These are phyloP conservation scores for Chaetomiaceae sp. DNA, from an alignment of 2,329 filamentous ascomycete genomes.

Conservation along the genomic window DNA sequence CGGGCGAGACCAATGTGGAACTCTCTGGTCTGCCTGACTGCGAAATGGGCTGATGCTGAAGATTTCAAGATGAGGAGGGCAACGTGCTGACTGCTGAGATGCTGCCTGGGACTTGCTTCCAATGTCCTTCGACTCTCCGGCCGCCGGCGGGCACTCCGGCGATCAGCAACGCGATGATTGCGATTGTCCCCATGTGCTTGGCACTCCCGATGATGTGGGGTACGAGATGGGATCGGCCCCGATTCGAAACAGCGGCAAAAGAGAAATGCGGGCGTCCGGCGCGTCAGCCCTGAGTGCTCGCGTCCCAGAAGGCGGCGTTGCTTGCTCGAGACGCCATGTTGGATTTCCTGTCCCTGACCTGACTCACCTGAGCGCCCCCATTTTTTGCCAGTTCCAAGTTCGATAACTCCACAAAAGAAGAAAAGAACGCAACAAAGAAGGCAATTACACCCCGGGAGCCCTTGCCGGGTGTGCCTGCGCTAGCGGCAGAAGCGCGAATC, in stretches of 20 bases:
- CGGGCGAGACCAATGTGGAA: not conserved
- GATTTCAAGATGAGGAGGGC: too few relatives aligned
- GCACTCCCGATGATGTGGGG: not conserved
- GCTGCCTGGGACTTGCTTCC: not conserved
- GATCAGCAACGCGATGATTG: too few relatives aligned
- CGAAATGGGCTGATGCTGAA: not conserved
- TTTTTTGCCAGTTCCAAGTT: not conserved
- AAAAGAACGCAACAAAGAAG: not conserved
- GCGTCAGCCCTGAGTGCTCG: too few relatives aligned
- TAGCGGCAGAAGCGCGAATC: conserved; percentile 9
- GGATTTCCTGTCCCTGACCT: too few relatives aligned
- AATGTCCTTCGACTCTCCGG: too few relatives aligned
- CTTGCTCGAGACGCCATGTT: too few relatives aligned
- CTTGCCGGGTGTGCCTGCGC: not conserved
- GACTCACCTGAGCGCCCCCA: not conserved
- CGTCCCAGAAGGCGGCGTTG: too few relatives aligned
- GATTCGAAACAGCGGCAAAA: too few relatives aligned
- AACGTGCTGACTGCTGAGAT: too few relatives aligned
- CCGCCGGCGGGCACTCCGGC: too few relatives aligned
- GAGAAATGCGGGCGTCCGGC: too few relatives aligned
- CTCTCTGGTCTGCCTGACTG: not conserved
- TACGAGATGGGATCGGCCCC: not conserved
- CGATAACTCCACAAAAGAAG: not conserved
- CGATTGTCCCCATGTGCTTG: not conserved
- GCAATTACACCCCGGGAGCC: not conserved